Evolutionary conservation across 495 filamentous ascomycete genomes (phyloP), one percentile per base, ranked within the genome.

Genomic region (Talaromyces trachyspermus): DNA sequence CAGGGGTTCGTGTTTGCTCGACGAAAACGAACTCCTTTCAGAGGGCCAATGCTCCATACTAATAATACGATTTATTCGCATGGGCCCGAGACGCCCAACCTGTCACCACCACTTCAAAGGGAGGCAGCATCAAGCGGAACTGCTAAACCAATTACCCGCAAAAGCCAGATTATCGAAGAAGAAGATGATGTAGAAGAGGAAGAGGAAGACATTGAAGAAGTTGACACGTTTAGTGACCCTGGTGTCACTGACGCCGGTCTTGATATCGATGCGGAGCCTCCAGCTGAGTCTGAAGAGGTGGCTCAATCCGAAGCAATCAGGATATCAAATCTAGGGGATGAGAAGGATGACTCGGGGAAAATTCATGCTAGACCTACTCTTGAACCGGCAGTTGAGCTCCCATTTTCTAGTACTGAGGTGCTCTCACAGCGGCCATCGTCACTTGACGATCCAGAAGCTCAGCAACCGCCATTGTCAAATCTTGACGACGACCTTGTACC

Each of bases 1-100:
- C 39, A 75, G 58, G 85, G 84, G 22, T 75, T 96, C 18, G 71
- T 95, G 10, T 97, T 95, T 63, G 90, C 92, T 5, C 91, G 90
- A 57, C 72, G 92, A 46, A 97, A 96, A 65, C 76, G 84, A 50
- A 89, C 82, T 32, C 64, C 90, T 1, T 95, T 97, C 65, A 92
- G 94, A 59, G 94, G 92, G 0, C 92, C 94, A 6, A 79, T 80
- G 71, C 55, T 85, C 8, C 75, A 76, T 26, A 76, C 81, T 4
- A 66, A 65, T 24, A 73, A 73, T 68, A 33, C 77, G 30, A 59
- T 63, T 54, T 53, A 54, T 2, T 61, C 66, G 0, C 52, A 61
- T 18, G 62, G 66, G 2, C 51, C 62, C 42, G 48, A 40, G 50
- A 50, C 30, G 44, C 56, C 44, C 41, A 49, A 38, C 55, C 76